Conservation (phyloP, 371 early-diverging fungal species). For the Scutellospora calospora region DNA sequence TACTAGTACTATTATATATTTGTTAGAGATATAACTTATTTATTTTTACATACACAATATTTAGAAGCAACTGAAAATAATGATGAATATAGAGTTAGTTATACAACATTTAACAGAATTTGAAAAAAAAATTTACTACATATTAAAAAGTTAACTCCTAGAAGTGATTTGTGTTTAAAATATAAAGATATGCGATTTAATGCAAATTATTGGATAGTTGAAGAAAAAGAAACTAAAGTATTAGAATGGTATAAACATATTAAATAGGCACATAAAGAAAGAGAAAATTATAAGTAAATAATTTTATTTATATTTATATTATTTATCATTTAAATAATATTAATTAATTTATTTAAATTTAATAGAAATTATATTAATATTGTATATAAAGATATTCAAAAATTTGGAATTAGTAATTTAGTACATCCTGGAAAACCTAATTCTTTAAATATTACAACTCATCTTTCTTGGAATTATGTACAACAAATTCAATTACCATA, state of each 20-base stretch:
- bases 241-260: background rate
- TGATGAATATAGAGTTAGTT: no score
- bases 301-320: background rate
- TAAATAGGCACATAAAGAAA: background rate
- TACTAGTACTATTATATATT: no score
- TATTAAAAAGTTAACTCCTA: background rate
- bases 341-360: no score
- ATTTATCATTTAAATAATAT: background rate
- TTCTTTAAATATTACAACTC: background rate
- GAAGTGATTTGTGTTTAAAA: background rate
- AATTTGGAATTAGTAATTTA: no score
- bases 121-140: background rate
- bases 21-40: no score
- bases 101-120: background rate
- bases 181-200: background rate
- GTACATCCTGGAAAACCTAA: background rate
- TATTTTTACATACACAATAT: no score
- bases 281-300: background rate
- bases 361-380: no score
- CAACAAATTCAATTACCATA: conserved; percentile 4
- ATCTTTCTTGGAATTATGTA: no score
- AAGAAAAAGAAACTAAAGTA: background rate
- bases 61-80: no score
- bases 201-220: background rate
- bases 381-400: no score